phyloP scores from a whole-genome alignment of 2,329 filamentous ascomycete species.

The Clarireedia hainanense region DNA sequence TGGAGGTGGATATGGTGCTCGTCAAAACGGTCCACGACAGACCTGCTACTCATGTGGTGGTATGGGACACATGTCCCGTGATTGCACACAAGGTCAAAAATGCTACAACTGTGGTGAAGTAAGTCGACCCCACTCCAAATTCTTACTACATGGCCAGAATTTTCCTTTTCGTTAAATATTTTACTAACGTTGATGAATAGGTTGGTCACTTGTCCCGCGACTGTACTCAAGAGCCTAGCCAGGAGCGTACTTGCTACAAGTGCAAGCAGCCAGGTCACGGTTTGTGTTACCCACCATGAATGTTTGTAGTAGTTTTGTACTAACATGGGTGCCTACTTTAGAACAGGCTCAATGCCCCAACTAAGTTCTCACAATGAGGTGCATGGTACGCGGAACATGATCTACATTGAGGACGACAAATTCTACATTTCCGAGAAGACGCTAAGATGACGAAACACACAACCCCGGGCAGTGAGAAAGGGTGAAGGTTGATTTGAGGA shows the following conservation, averaged over 20 bases:
- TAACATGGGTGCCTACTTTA: conserved; percentile 38
- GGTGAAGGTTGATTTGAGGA: conserved; percentile 28
- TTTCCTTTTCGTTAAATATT: not conserved
- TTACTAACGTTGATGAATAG: not conserved
- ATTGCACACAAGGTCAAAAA: conserved; percentile 98
- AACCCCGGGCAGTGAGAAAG: conserved; percentile 27
- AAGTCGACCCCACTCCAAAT: conserved; percentile 48
- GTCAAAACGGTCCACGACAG: conserved; percentile 49
- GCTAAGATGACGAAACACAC: conserved; percentile 21
- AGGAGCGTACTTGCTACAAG: conserved; percentile 98
- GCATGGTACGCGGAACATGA: conserved; percentile 15
- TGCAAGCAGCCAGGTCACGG: conserved; percentile 54
- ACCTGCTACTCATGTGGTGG: conserved; percentile 99
- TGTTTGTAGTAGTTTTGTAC: conserved; percentile 64
- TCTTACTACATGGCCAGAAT: not conserved
- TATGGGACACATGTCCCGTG: conserved; percentile 90
- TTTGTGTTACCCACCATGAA: conserved; percentile 34
- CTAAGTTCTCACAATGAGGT: conserved; percentile 45
- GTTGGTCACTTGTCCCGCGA: conserved; percentile 48
- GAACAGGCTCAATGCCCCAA: conserved; percentile 84
- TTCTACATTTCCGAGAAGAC: conserved; percentile 24
- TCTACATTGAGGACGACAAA: conserved; percentile 17
- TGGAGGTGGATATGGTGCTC: conserved; percentile 36
- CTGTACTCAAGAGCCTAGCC: conserved; percentile 84
- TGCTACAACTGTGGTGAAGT: conserved; percentile 98